Evolutionary conservation across 2,329 filamentous ascomycete species (phyloP).

Genomic region (Aaosphaeria arxii): DNA sequence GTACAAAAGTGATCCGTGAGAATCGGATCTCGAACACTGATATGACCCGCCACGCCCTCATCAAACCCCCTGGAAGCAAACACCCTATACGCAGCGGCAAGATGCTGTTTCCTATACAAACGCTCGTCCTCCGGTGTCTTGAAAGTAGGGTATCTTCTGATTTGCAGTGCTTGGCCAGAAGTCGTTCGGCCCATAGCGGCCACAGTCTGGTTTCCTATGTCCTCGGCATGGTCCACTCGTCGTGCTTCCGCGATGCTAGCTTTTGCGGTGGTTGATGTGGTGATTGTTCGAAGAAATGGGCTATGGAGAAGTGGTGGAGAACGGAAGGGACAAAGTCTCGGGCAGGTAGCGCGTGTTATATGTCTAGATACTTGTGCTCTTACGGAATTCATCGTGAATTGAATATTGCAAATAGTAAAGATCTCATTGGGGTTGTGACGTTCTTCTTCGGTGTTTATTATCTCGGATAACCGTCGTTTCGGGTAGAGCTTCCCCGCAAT

Average conservation of each 20-base stretch:
- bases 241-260: slow-evolving; percentile 13
- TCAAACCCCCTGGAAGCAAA: slow-evolving; percentile 40
- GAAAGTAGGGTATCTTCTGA: slow-evolving; percentile 45
- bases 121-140: slow-evolving; percentile 39
- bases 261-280: slow-evolving; percentile 1
- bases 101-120: slow-evolving; percentile 45
- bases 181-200: slow-evolving; percentile 47
- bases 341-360: too few relatives aligned
- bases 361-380: too few relatives aligned
- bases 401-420: too few relatives aligned
- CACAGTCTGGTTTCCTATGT: slow-evolving; percentile 40
- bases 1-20: slow-evolving; percentile 30
- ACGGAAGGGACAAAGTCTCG: too few relatives aligned
- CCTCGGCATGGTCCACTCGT: slow-evolving; percentile 33
- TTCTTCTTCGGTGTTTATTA: too few relatives aligned
- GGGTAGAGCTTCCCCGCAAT: too few relatives aligned
- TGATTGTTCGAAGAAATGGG: too few relatives aligned
- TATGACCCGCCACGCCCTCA: slow-evolving; percentile 46
- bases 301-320: too few relatives aligned
- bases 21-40: slow-evolving; percentile 39
- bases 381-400: too few relatives aligned
- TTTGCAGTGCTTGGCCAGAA: slow-evolving; percentile 45
- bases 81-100: slow-evolving; percentile 44
- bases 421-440: too few relatives aligned
- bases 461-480: too few relatives aligned